Percentiles rank a stretch among this genome's conserved stretches.
Conservation (phyloP, 2,329 filamentous ascomycete genomes). For the Neophaeococcomyces aloes region DNA sequence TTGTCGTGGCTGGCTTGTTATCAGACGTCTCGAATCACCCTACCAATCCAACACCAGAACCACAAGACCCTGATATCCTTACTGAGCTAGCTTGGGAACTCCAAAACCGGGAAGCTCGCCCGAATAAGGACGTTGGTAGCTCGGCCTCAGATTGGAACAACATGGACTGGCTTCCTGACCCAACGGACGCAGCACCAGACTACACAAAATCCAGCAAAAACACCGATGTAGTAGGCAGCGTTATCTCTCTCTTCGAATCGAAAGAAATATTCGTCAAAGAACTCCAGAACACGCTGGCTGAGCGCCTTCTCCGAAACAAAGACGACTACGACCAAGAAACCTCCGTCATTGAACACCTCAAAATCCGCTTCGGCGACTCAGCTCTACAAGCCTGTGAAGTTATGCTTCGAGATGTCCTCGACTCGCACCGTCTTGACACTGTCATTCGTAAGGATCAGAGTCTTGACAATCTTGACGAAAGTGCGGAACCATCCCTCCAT, state of each 20-base stretch:
- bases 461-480: slow-evolving; percentile 10
- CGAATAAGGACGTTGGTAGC: slow-evolving; percentile 47
- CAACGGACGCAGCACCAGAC: slow-evolving; percentile 82
- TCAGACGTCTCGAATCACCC: slow-evolving; percentile 40
- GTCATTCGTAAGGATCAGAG: slow-evolving; percentile 48
- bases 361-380: slow-evolving; percentile 74
- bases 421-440: slow-evolving; percentile 64
- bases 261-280: slow-evolving; percentile 91
- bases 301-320: slow-evolving; percentile 59
- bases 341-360: slow-evolving; percentile 74
- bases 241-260: slow-evolving; percentile 78
- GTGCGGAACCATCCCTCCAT: slow-evolving; percentile 43
- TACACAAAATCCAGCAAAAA: slow-evolving; percentile 73
- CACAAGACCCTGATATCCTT: slow-evolving; percentile 27
- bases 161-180: slow-evolving; percentile 86
- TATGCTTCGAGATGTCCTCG: slow-evolving; percentile 88
- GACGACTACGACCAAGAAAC: slow-evolving; percentile 67
- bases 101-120: slow-evolving; percentile 22
- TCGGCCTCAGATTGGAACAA: slow-evolving; percentile 88
- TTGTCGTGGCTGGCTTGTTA: slow-evolving; percentile 54
- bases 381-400: slow-evolving; percentile 89
- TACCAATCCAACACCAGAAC: slow-evolving; percentile 21
- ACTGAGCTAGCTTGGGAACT: slow-evolving; percentile 34
- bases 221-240: slow-evolving; percentile 81
- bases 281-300: slow-evolving; percentile 78